These are phyloP conservation scores for Gnaphalium uliginosum DNA, from an alignment of 129 eudicot genomes.

Conservation along the genomic window DNA sequence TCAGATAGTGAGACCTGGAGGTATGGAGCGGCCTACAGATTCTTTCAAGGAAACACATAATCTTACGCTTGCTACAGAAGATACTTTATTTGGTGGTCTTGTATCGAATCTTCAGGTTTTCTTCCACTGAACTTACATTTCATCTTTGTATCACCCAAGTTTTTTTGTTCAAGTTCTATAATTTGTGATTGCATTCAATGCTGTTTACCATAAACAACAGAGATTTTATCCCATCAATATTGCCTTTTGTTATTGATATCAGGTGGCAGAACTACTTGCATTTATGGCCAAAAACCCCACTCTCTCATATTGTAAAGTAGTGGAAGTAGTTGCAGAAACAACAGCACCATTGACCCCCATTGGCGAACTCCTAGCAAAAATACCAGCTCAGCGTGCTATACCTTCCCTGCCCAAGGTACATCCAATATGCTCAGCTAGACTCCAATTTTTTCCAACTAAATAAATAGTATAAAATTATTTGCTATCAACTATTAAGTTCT, in stretches of 20 bases:
- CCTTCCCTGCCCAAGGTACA: constrained; percentile 54
- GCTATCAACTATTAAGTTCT: background rate
- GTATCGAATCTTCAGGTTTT: constrained; percentile 93
- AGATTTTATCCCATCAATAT: background rate
- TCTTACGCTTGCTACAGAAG: constrained; percentile 66
- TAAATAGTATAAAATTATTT: background rate
- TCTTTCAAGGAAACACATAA: constrained; percentile 94
- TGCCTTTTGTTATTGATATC: constrained; percentile 27
- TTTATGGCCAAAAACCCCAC: constrained; percentile 73
- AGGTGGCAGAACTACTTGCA: constrained; percentile 97
- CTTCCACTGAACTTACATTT: constrained; percentile 28
- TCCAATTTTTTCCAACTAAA: constrained; percentile 4
- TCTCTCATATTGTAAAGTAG: constrained; percentile 83
- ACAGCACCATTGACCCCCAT: constrained; percentile 86
- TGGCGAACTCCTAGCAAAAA: constrained; percentile 72
- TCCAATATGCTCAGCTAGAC: background rate
- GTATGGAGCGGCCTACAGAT: constrained; percentile 99
- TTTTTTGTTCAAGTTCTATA: constrained; percentile 3
- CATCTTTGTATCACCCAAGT: background rate
- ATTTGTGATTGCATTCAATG: background rate
- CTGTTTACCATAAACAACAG: background rate
- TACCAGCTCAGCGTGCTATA: constrained; percentile 62
- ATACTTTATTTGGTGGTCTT: constrained; percentile 91
- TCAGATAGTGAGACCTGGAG: constrained; percentile 99
- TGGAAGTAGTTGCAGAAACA: constrained; percentile 97